Evolutionary conservation across 345 rosid genomes (phyloP), one percentile per base, ranked within the genome.

Genomic region (Eucalyptus lansdowneana): DNA sequence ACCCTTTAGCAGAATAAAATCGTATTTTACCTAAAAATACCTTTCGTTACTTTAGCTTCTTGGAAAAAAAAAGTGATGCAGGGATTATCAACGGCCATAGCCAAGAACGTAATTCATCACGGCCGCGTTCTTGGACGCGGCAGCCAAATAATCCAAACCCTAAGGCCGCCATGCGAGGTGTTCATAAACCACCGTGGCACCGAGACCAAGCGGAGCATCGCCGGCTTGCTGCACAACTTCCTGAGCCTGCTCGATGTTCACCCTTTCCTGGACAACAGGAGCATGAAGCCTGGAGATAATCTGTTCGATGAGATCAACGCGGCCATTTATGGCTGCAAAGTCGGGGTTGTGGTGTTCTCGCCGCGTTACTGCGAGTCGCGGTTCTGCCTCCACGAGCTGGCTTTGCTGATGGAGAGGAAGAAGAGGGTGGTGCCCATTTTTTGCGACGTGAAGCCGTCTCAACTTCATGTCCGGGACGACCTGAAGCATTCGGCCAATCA

Each of bases 161-260:
- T 47, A 44, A 67, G 42, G 76, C 90, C 90, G 42, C 88, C 92
- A 1, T 95, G 95, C 85, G 98, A 97, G 45, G 93, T 97, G 13
- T 97, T 97, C 94, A 97, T 97, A 67, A 97, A 93, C 58, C 99
- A 97, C 76, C 93, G 99, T 1, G 96, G 98, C 3, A 91, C 90
- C 15, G 99, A 97, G 51, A 97, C 99, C 3, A 97, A 96, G 90
- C 93, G 95, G 88, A 96, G 94, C 34, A 90, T 97, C 83, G 93
- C 99, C 0, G 98, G 99, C 7, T 88, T 97, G 88, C 90, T 97
- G 4, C 94, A 93, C 17, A 92, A 94, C 76, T 95, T 92, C 88
- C 92, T 97, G n/a, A 90, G 80, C 10, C 67, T 94, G 86, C 86
- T 92, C 44, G 88, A 93, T 67, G 67, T 94, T 11, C 90, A 65